Conservation (phyloP, 2,329 filamentous ascomycete genomes). For the Sarocladiaceae sp. region DNA sequence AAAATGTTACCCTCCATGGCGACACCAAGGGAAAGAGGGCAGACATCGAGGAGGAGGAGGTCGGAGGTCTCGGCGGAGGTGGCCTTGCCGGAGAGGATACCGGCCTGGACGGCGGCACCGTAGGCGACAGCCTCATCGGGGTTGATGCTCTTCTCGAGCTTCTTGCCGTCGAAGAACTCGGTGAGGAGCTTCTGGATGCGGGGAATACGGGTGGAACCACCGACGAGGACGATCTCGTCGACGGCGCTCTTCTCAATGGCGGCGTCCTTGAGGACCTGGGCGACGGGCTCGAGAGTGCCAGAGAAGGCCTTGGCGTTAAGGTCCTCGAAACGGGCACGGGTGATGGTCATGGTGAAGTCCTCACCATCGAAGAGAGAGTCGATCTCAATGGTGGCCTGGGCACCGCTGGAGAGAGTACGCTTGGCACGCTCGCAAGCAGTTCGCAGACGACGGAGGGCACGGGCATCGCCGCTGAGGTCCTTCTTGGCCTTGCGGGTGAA, state of each 20-base stretch:
- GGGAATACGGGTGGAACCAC: slow-evolving; percentile 98
- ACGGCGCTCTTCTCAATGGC: slow-evolving; percentile 83
- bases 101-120: slow-evolving; percentile 96
- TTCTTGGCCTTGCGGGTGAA: slow-evolving; percentile 64
- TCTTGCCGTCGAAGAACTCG: slow-evolving; percentile 99
- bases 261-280: slow-evolving; percentile 94
- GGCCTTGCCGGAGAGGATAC: slow-evolving; percentile 97
- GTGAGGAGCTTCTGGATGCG: slow-evolving; percentile 98
- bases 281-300: slow-evolving; percentile 90
- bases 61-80: slow-evolving; percentile 92
- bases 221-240: slow-evolving; percentile 98
- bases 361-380: slow-evolving; percentile 98
- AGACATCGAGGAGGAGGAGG: slow-evolving; percentile 92
- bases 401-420: slow-evolving; percentile 95
- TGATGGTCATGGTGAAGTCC: slow-evolving; percentile 96
- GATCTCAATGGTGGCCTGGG: slow-evolving; percentile 96
- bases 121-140: slow-evolving; percentile 98
- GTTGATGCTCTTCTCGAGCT: slow-evolving; percentile 99
- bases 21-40: slow-evolving; percentile 94
- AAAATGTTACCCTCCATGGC: slow-evolving; percentile 77
- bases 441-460: slow-evolving; percentile 91
- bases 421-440: slow-evolving; percentile 99
- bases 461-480: slow-evolving; percentile 75
- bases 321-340: slow-evolving; percentile 98
- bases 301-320: slow-evolving; percentile 94